These are phyloP conservation scores for Wickerhamomyces silvicola DNA, from an alignment of 805 yeast genomes.

Conservation along the genomic window DNA sequence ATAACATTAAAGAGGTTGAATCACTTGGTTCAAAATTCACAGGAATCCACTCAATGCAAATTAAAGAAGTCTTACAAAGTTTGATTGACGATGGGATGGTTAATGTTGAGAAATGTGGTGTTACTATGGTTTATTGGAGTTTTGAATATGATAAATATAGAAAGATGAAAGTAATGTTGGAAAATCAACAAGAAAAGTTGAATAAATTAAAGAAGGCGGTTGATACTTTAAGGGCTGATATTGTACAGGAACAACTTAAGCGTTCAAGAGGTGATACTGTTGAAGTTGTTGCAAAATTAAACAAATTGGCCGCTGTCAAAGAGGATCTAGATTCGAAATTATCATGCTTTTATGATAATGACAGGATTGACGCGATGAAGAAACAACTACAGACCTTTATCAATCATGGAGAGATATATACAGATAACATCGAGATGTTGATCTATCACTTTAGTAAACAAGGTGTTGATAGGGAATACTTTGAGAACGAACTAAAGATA, in stretches of 20 bases:
- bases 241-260: conserved; percentile 5
- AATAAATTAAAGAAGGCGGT: conserved; percentile 11
- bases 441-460: conserved; percentile 29
- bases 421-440: conserved; percentile 38
- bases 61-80: conserved; percentile 41
- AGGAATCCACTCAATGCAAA: conserved; percentile 48
- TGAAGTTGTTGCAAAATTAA: conserved; percentile 5
- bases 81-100: conserved; percentile 45
- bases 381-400: conserved; percentile 8
- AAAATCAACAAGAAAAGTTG: conserved; percentile 9
- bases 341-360: conserved; percentile 9
- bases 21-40: conserved; percentile 33
- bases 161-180: conserved; percentile 10
- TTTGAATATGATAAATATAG: conserved; percentile 29
- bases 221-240: conserved; percentile 4
- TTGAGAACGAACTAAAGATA: conserved; percentile 34
- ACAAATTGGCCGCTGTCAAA: conserved; percentile 8
- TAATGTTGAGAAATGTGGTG: conserved; percentile 50
- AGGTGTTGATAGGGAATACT: conserved; percentile 22
- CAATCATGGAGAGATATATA: conserved; percentile 9
- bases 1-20: conserved; percentile 47
- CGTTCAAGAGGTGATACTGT: conserved; percentile 2
- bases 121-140: conserved; percentile 45
- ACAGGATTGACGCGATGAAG: conserved; percentile 8
- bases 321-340: conserved; percentile 4